phyloP scores from a whole-genome alignment of 163 green algal species.

The Scenedesmus sp. region DNA sequence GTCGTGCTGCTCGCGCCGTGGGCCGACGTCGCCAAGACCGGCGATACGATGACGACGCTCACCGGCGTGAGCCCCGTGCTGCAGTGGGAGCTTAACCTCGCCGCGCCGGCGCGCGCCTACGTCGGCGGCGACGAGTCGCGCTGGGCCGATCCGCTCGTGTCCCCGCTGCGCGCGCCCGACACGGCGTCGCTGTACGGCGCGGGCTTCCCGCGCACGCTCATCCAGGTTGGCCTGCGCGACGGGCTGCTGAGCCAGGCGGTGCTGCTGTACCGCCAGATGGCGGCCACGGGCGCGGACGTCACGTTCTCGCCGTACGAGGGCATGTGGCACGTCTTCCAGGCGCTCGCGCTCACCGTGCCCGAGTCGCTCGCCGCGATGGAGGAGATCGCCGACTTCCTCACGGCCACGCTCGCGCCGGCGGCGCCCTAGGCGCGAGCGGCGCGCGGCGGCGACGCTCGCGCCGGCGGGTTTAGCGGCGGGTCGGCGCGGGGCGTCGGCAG shows the following conservation, averaged over 20 bases:
- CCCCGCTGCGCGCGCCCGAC: neutral
- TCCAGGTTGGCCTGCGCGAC: constrained; percentile 4
- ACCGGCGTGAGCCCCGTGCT: neutral
- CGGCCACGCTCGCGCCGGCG: too few relatives aligned
- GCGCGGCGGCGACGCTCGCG: too few relatives aligned
- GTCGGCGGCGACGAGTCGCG: neutral
- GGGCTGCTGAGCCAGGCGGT: neutral
- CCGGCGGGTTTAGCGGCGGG: too few relatives aligned
- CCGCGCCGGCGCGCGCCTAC: neutral
- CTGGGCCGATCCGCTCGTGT: neutral
- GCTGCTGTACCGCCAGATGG: neutral
- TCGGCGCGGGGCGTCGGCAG: too few relatives aligned
- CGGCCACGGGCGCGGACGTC: neutral
- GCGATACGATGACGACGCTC: neutral
- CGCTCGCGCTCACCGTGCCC: too few relatives aligned
- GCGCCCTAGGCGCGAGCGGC: too few relatives aligned
- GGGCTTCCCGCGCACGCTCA: neutral
- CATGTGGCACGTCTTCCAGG: constrained; percentile 5
- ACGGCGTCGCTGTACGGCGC: neutral
- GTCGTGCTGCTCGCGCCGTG: neutral
- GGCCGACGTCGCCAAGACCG: neutral
- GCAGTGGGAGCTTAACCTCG: neutral
- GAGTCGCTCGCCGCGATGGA: too few relatives aligned
- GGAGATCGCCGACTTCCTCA: too few relatives aligned
- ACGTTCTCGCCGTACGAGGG: neutral